A percentile compares a stretch with the other conserved stretches of the same genome.
These are phyloP conservation scores for Triangularia setosa DNA, from an alignment of 2,329 filamentous ascomycete genomes.

Conservation along the genomic window DNA sequence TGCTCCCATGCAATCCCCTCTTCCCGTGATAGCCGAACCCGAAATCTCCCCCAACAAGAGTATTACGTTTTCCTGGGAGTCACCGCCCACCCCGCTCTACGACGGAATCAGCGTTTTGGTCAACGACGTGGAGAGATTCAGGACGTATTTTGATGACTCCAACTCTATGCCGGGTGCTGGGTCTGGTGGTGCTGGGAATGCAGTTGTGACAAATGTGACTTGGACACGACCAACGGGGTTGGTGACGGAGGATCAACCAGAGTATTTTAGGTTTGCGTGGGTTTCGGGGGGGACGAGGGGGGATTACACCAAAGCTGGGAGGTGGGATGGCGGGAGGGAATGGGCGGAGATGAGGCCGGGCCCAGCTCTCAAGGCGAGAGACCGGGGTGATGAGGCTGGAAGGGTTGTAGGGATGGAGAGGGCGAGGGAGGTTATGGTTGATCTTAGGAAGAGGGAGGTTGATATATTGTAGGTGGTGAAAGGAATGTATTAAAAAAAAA, in stretches of 20 bases:
- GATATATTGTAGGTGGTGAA: too few species aligned
- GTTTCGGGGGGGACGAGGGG: conserved; percentile 60
- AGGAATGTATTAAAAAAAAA: too few species aligned
- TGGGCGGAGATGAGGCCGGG: conserved; percentile 66
- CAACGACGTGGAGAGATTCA: conserved; percentile 79
- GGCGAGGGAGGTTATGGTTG: not conserved
- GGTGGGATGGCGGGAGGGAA: conserved; percentile 59
- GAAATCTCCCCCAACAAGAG: conserved; percentile 49
- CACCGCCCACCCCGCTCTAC: conserved; percentile 41
- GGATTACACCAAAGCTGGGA: conserved; percentile 74
- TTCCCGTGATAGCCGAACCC: conserved; percentile 52
- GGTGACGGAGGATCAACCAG: conserved; percentile 38
- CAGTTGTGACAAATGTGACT: conserved; percentile 43
- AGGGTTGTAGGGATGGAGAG: not conserved
- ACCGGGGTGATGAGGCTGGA: conserved; percentile 14
- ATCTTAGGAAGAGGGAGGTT: conserved; percentile 3
- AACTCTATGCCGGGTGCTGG: conserved; percentile 30
- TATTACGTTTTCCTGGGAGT: conserved; percentile 58
- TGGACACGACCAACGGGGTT: conserved; percentile 52
- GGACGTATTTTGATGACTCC: conserved; percentile 63
- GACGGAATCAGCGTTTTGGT: conserved; percentile 78
- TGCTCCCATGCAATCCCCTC: conserved; percentile 56
- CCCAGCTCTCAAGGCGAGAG: conserved; percentile 46
- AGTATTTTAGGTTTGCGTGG: conserved; percentile 76
- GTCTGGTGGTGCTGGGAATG: not conserved